Conservation (phyloP, 1,284 basidiomycete species). For the Kwoniella shivajii region DNA sequence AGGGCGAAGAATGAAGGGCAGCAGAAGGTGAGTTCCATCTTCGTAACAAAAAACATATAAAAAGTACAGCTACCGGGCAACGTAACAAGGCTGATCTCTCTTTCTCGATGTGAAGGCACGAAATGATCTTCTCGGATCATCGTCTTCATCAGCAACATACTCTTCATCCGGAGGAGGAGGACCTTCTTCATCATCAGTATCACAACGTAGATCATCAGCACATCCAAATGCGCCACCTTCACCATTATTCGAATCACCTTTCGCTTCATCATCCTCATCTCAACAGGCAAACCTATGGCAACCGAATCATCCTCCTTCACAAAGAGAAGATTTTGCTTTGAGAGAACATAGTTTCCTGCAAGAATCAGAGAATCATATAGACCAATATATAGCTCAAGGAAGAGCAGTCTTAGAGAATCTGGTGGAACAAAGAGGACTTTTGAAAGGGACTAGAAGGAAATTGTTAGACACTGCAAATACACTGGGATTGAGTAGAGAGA, state of each 20-base stretch:
- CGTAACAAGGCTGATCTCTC: neutral
- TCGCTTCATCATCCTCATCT: slow-evolving; percentile 60
- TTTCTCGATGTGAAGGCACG: slow-evolving; percentile 27
- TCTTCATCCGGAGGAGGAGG: slow-evolving; percentile 57
- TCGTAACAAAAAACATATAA: too few species aligned
- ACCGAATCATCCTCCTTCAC: slow-evolving; percentile 58
- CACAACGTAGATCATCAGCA: slow-evolving; percentile 23
- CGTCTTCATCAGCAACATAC: slow-evolving; percentile 31
- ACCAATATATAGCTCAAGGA: slow-evolving; percentile 88
- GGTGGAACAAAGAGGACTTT: slow-evolving; percentile 83
- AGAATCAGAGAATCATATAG: slow-evolving; percentile 74
- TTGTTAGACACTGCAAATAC: slow-evolving; percentile 88
- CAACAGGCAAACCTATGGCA: slow-evolving; percentile 60
- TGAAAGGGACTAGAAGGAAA: slow-evolving; percentile 85
- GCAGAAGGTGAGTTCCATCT: slow-evolving; percentile 31
- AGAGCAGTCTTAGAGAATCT: slow-evolving; percentile 84
- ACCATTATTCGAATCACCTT: slow-evolving; percentile 48
- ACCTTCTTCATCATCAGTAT: slow-evolving; percentile 35
- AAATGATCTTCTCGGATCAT: slow-evolving; percentile 38
- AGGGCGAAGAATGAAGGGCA: slow-evolving; percentile 51
- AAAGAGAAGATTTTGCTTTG: slow-evolving; percentile 73
- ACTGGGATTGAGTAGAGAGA: slow-evolving; percentile 83
- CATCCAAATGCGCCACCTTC: slow-evolving; percentile 24
- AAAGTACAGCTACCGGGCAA: neutral
- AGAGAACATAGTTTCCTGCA: slow-evolving; percentile 84